Evolutionary conservation across 164 flowering plant genomes (phyloP), one percentile per base, ranked within the genome.

Genomic region (Vitis rupestris): DNA sequence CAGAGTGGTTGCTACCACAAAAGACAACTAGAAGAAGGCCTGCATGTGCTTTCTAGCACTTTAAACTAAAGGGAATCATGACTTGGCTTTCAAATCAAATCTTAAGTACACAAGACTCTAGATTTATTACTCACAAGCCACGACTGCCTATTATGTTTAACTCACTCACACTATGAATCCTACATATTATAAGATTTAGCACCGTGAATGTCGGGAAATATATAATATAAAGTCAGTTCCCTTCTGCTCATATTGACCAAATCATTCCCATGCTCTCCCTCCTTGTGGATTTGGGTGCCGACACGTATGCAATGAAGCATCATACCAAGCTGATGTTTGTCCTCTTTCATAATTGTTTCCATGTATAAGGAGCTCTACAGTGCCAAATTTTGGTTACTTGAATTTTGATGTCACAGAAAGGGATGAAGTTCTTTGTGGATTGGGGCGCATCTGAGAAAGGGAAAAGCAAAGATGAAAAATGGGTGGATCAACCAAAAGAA

Each of bases 11-110:
- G 64, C 8, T 30, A 50, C 30, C 29, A 60, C 13, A 65, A 63
- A 58, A 63, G 69, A 68, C 72, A 74, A 9, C 19, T 44, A 59
- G 59, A 74, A 74, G 68, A 64, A 51, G 66, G 73, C 47, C 16
- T 72, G 73, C 79, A 68, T 72, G 75, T 69, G 79, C 76, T 72
- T 67, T 64, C 72, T 64, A 58, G 58, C 11, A 55, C 76, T 74
- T 74, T 63, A 64, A 63, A 63, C 29, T 63, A 44, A 63, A 74
- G 72, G 59, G 63, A 57, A 69, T 73, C 76, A 64, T 76, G 65
- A 68, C 57, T 56, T 63, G 58, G 66, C 72, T 72, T 70, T 62
- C 60, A 71, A 63, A 68, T 57, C 17, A 16, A 31, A 49, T 53
- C 53, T 56, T 49, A 37, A 29, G 10, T 9, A 68, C 68, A 30